Percentiles rank a stretch among this genome's conserved stretches.
phyloP scores from a whole-genome alignment of 345 rosid genomes.

The Hibiscus trionum region DNA sequence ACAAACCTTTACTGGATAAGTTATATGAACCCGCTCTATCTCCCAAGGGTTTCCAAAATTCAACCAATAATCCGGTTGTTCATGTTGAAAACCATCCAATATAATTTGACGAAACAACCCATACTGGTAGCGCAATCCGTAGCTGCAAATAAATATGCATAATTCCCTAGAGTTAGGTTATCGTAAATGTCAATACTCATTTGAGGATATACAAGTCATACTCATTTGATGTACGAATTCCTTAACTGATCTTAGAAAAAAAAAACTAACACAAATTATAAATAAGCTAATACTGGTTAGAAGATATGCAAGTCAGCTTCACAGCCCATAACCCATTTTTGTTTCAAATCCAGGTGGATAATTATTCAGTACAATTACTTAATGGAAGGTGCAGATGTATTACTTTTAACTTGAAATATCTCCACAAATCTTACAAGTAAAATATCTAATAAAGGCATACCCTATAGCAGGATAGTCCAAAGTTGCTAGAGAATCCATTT shows the following conservation, averaged over 20 bases:
- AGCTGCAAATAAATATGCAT: conserved; percentile 22
- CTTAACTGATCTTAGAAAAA: background rate
- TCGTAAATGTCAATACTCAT: background rate
- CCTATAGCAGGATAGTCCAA: conserved; percentile 51
- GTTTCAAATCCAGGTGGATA: background rate
- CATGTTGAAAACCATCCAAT: conserved; percentile 43
- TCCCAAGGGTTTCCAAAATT: conserved; percentile 53
- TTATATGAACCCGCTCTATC: conserved; percentile 36
- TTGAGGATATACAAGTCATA: background rate
- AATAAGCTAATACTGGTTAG: background rate
- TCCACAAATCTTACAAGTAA: background rate
- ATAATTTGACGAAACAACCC: conserved; percentile 45
- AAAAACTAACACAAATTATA: background rate
- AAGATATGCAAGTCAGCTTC: background rate
- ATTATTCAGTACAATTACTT: background rate
- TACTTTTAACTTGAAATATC: background rate
- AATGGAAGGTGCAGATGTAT: background rate
- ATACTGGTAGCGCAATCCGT: conserved; percentile 41
- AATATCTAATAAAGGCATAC: conserved; percentile 14
- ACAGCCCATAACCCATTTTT: background rate
- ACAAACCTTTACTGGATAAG: conserved; percentile 43
- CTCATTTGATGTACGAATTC: background rate
- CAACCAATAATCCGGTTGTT: conserved; percentile 45
- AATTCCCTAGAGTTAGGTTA: background rate
- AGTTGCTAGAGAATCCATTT: conserved; percentile 49